phyloP scores from a whole-genome alignment of 805 yeast genomes.

The Candida sonorensis region DNA sequence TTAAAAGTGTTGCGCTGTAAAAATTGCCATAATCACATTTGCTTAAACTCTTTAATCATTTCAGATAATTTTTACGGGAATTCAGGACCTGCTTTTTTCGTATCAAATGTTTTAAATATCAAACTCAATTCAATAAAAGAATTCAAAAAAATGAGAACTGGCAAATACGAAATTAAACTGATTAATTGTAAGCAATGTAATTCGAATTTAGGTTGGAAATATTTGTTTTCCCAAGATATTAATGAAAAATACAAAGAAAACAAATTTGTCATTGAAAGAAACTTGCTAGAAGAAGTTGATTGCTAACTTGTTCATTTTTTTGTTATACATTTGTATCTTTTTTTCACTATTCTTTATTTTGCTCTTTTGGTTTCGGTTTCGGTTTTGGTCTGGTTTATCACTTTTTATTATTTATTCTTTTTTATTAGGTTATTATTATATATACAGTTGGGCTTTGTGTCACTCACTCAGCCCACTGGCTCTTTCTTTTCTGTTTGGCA shows the following conservation, averaged over 20 bases:
- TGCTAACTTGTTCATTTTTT: constrained; percentile 2
- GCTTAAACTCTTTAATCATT: constrained; percentile 21
- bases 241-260: constrained; percentile 28
- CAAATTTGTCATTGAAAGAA: constrained; percentile 28
- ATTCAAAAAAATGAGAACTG: constrained; percentile 27
- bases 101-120: constrained; percentile 25
- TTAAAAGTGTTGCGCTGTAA: constrained; percentile 23
- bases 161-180: constrained; percentile 24
- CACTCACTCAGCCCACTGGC: neutral
- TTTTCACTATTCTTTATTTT: neutral
- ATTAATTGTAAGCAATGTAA: constrained; percentile 27
- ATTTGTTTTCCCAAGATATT: constrained; percentile 22
- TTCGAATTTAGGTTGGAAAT: constrained; percentile 28
- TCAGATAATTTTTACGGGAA: constrained; percentile 28
- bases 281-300: constrained; percentile 19
- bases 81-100: constrained; percentile 28
- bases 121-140: constrained; percentile 12
- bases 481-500: neutral
- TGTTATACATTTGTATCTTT: too few species aligned
- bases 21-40: constrained; percentile 29
- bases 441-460: neutral
- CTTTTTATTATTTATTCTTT: neutral
- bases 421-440: neutral
- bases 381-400: neutral
- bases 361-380: neutral